These are phyloP conservation scores for Chalciporus chontae DNA, from an alignment of 768 basidiomycete species.

Conservation along the genomic window DNA sequence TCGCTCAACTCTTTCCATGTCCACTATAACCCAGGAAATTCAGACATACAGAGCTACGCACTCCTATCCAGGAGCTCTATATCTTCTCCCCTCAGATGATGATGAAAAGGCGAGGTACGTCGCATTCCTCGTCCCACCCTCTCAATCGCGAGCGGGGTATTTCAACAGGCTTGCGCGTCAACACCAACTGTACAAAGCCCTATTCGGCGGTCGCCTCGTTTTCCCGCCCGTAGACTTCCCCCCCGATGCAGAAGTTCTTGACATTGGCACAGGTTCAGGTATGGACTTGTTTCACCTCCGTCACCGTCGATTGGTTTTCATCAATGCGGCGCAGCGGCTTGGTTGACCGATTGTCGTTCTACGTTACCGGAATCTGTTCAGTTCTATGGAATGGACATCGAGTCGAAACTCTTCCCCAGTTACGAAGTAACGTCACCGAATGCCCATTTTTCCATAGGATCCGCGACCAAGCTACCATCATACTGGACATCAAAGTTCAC, in stretches of 20 bases:
- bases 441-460: constrained; percentile 12
- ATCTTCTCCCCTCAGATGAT: constrained; percentile 23
- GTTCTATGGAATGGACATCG: constrained; percentile 23
- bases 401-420: constrained; percentile 14
- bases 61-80: constrained; percentile 15
- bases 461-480: constrained; percentile 19
- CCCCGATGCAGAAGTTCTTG: constrained; percentile 14
- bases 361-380: constrained; percentile 10
- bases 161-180: constrained; percentile 13
- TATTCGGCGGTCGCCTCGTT: constrained; percentile 15
- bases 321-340: constrained; percentile 4
- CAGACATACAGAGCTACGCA: constrained; percentile 10
- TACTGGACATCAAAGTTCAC: constrained; percentile 29
- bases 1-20: no score
- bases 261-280: constrained; percentile 25
- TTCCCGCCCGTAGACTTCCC: constrained; percentile 9
- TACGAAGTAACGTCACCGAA: constrained; percentile 2
- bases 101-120: constrained; percentile 16
- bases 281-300: neutral
- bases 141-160: neutral
- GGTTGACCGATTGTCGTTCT: constrained; percentile 14
- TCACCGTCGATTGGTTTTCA: neutral
- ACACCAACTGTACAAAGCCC: constrained; percentile 17
- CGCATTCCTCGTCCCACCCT: no score
- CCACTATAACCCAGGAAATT: neutral